These are phyloP conservation scores for Paraphoma sp. DNA, from an alignment of 2,329 filamentous ascomycete genomes.

Conservation along the genomic window DNA sequence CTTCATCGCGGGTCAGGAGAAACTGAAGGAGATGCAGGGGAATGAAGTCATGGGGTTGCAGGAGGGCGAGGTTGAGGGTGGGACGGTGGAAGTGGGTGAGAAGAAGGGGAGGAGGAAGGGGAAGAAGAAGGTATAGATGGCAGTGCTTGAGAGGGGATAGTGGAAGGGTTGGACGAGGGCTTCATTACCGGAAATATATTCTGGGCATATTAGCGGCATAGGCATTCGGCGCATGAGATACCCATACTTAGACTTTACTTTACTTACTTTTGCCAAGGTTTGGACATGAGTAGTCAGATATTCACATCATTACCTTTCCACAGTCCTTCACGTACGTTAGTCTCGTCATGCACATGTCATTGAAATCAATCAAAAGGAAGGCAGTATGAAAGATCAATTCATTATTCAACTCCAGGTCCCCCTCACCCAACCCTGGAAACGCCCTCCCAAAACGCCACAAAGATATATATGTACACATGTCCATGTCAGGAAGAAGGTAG, in stretches of 20 bases:
- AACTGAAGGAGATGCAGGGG: conserved; percentile 72
- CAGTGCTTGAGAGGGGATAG: neutral
- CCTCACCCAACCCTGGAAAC: neutral
- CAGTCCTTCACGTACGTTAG: no score
- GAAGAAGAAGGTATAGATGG: conserved; percentile 29
- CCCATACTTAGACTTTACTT: neutral
- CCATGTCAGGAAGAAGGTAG: neutral
- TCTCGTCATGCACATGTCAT: no score
- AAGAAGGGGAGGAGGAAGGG: conserved; percentile 33
- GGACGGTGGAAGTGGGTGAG: conserved; percentile 38
- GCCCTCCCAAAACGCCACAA: neutral
- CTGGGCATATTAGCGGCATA: neutral
- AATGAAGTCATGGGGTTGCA: conserved; percentile 71
- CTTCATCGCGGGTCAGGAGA: conserved; percentile 85
- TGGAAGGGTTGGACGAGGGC: neutral
- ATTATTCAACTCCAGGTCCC: neutral
- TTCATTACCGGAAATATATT: neutral
- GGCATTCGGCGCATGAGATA: neutral
- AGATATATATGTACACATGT: neutral
- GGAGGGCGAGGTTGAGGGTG: conserved; percentile 67
- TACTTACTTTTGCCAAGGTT: no score
- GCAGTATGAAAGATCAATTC: neutral
- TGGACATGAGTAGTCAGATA: neutral
- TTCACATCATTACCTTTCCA: neutral
- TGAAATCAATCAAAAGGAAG: neutral